A percentile compares a stretch with the other conserved stretches of the same genome.
phyloP scores from a whole-genome alignment of 2,329 filamentous ascomycete species.

The Ascochyta fabae region DNA sequence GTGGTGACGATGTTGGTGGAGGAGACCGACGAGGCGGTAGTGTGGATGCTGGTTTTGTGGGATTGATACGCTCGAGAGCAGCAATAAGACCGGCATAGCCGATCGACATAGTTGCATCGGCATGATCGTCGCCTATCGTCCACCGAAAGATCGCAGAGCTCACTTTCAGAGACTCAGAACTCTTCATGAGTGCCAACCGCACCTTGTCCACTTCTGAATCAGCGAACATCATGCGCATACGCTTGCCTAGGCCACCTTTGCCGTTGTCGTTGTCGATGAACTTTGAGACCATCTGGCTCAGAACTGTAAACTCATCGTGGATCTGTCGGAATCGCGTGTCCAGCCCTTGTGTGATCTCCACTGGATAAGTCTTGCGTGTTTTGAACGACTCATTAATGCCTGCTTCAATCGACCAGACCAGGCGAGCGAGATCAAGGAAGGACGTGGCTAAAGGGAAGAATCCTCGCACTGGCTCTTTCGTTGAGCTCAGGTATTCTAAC shows the following conservation, averaged over 20 bases:
- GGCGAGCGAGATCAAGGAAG: conserved; percentile 70
- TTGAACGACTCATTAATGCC: conserved; percentile 59
- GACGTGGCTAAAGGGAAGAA: conserved; percentile 66
- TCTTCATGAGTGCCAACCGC: conserved; percentile 62
- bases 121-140: conserved; percentile 63
- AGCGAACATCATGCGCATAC: conserved; percentile 61
- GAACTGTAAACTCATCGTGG: conserved; percentile 66
- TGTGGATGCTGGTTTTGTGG: conserved; percentile 28
- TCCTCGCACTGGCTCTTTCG: conserved; percentile 46
- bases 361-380: conserved; percentile 59
- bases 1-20: conserved; percentile 36
- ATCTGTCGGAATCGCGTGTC: conserved; percentile 68
- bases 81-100: conserved; percentile 71
- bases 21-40: conserved; percentile 35
- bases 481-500: conserved; percentile 43
- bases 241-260: conserved; percentile 66
- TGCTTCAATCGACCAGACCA: conserved; percentile 70
- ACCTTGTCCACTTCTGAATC: conserved; percentile 67
- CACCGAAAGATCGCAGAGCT: conserved; percentile 70
- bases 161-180: conserved; percentile 67
- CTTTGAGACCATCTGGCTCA: conserved; percentile 68
- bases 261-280: conserved; percentile 65
- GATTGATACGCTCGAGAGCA: conserved; percentile 62
- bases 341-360: conserved; percentile 66
- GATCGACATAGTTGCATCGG: conserved; percentile 68